Conservation (phyloP, 2,329 filamentous ascomycete genomes). For the Knufia fluminis region DNA sequence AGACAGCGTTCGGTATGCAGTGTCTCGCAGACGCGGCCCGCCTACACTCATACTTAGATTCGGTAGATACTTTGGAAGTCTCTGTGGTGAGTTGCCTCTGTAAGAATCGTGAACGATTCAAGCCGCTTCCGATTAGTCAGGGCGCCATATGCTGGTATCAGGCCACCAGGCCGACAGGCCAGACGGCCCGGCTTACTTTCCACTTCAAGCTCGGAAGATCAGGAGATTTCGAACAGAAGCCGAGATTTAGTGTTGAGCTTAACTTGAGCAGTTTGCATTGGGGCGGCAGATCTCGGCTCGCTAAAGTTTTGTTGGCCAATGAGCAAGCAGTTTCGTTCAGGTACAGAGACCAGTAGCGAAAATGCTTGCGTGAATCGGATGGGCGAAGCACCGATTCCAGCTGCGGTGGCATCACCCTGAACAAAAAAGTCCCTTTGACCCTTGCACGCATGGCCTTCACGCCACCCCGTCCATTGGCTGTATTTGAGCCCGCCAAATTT, state of each 20-base stretch:
- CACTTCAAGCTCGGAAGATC: no score
- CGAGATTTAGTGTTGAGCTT: neutral
- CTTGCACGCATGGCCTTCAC: neutral
- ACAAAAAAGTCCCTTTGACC: slow-evolving; percentile 3
- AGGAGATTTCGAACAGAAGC: neutral
- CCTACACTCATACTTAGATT: no score
- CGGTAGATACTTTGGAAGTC: no score
- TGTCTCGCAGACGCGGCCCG: no score
- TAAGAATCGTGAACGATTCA: no score
- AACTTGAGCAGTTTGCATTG: neutral
- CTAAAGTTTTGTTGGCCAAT: neutral
- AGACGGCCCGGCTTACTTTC: no score
- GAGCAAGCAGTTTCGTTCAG: neutral
- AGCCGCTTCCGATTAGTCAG: no score
- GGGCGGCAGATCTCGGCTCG: neutral
- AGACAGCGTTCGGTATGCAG: no score
- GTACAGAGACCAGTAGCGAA: neutral
- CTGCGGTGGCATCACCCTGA: slow-evolving; percentile 3
- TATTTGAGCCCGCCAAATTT: neutral
- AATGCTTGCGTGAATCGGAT: neutral
- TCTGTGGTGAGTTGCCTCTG: no score
- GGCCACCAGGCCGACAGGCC: no score
- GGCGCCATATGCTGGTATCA: no score
- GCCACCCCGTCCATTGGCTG: slow-evolving; percentile 5
- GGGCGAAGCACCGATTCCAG: neutral